These are phyloP conservation scores for Flammula alnicola DNA, from an alignment of 1,284 basidiomycete genomes.

Conservation along the genomic window DNA sequence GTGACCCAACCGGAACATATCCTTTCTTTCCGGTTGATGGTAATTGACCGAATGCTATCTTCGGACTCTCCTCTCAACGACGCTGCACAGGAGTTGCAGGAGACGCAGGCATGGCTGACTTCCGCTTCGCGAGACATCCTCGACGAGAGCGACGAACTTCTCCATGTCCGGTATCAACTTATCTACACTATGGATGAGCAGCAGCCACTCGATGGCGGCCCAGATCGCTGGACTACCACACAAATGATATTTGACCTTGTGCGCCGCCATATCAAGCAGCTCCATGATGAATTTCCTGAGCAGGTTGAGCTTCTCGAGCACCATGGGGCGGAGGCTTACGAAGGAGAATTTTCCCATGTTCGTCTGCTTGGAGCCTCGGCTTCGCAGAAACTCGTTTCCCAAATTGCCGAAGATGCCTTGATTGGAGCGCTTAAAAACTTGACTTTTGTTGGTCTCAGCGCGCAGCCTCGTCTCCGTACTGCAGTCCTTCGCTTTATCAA, in stretches of 20 bases:
- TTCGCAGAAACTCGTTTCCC: conserved; percentile 9
- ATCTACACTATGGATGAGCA: conserved; percentile 53
- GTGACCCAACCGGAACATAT: conserved; percentile 58
- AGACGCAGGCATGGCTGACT: conserved; percentile 41
- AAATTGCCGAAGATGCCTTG: conserved; percentile 30
- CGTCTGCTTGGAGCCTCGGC: conserved; percentile 32
- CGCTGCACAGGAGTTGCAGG: conserved; percentile 18
- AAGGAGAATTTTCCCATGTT: conserved; percentile 34
- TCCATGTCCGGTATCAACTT: conserved; percentile 52
- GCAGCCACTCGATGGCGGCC: conserved; percentile 43
- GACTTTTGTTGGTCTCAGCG: conserved; percentile 20
- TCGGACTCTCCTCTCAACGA: conserved; percentile 6
- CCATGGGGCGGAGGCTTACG: conserved; percentile 3
- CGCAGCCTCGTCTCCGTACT: conserved; percentile 7
- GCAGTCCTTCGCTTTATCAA: conserved; percentile 11
- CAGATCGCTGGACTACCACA: conserved; percentile 50
- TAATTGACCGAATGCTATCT: conserved; percentile 34
- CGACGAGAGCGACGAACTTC: conserved; percentile 59
- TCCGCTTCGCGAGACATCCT: conserved; percentile 45
- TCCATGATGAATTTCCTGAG: conserved; percentile 19
- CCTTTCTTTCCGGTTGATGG: conserved; percentile 52
- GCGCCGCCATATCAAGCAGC: conserved; percentile 16
- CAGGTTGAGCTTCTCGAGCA: conserved; percentile 25
- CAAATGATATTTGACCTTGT: conserved; percentile 43
- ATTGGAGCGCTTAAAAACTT: conserved; percentile 25